phyloP scores from a whole-genome alignment of 2,329 filamentous ascomycete genomes.

The Chaetomium strumarium region DNA sequence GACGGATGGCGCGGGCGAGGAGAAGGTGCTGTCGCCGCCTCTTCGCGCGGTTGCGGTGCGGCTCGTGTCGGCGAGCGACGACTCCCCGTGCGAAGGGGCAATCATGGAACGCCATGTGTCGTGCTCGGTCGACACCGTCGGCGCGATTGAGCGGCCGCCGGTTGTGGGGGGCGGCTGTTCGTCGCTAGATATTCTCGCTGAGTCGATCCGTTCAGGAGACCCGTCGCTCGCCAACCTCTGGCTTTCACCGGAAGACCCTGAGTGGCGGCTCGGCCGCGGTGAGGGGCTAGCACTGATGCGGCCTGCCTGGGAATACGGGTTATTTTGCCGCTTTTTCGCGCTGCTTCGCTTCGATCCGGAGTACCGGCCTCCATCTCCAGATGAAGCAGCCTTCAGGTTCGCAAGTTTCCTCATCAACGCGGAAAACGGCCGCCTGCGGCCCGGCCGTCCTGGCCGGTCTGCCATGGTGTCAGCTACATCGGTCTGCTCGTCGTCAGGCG shows the following conservation, averaged over 20 bases:
- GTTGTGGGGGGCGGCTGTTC: conserved; percentile 51
- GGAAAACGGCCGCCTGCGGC: conserved; percentile 78
- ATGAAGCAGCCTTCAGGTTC: conserved; percentile 69
- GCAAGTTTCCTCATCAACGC: conserved; percentile 92
- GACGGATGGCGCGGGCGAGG: conserved; percentile 73
- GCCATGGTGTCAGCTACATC: conserved; percentile 32
- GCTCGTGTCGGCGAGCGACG: conserved; percentile 66
- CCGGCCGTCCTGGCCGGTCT: conserved; percentile 59
- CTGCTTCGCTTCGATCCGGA: conserved; percentile 38
- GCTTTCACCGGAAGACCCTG: conserved; percentile 51
- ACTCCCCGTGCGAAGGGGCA: conserved; percentile 66
- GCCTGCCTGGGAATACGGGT: conserved; percentile 85
- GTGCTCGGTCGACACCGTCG: conserved; percentile 77
- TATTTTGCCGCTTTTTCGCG: conserved; percentile 63
- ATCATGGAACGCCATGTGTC: conserved; percentile 69
- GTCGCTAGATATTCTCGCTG: conserved; percentile 55
- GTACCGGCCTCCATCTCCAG: conserved; percentile 46
- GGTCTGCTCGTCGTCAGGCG: conserved; percentile 1
- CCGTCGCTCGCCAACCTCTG: conserved; percentile 43
- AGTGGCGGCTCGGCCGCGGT: conserved; percentile 43
- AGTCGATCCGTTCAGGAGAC: conserved; percentile 54
- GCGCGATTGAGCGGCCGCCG: conserved; percentile 62
- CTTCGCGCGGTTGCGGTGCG: conserved; percentile 62
- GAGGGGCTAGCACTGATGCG: conserved; percentile 36
- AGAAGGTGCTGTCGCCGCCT: conserved; percentile 72